phyloP scores from a whole-genome alignment of 768 basidiomycete genomes.

The Psilocybe tampanensis region DNA sequence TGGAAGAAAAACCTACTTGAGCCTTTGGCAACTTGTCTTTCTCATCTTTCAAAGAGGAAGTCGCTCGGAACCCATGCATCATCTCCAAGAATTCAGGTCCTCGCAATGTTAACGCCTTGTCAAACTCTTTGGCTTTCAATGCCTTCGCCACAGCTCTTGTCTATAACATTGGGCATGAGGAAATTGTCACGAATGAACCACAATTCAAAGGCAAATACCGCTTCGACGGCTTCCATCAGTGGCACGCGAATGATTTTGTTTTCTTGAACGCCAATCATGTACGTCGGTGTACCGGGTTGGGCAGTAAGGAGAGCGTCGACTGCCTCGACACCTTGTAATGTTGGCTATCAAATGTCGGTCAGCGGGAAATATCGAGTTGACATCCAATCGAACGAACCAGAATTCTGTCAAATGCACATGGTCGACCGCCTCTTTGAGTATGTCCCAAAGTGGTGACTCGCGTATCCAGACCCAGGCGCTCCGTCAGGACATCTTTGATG shows the following conservation, averaged over 20 bases:
- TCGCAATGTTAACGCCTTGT: slow-evolving; percentile 82
- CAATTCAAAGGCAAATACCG: slow-evolving; percentile 48
- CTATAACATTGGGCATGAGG: slow-evolving; percentile 36
- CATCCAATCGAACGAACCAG: slow-evolving; percentile 54
- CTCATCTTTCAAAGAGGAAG: slow-evolving; percentile 61
- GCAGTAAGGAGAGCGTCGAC: slow-evolving; percentile 86
- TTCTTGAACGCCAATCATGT: slow-evolving; percentile 95
- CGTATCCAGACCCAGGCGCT: slow-evolving; percentile 90
- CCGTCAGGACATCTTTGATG: slow-evolving; percentile 86
- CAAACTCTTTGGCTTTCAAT: slow-evolving; percentile 82
- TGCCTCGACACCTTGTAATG: slow-evolving; percentile 94
- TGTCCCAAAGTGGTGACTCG: slow-evolving; percentile 97
- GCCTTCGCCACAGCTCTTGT: slow-evolving; percentile 86
- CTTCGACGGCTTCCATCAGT: slow-evolving; percentile 89
- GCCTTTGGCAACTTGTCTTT: slow-evolving; percentile 49
- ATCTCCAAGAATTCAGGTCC: slow-evolving; percentile 92
- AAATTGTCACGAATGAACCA: background rate
- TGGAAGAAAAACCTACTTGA: slow-evolving; percentile 37
- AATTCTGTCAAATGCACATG: slow-evolving; percentile 92
- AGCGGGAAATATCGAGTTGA: background rate
- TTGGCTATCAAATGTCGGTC: slow-evolving; percentile 61
- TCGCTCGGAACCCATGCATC: slow-evolving; percentile 81
- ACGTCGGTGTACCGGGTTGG: slow-evolving; percentile 88
- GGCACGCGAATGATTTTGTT: slow-evolving; percentile 95
- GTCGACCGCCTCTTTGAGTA: slow-evolving; percentile 92